Percentiles rank a stretch among this genome's conserved stretches.
Conservation (phyloP, 2,329 filamentous ascomycete genomes). For the Cladosporium sp. region DNA sequence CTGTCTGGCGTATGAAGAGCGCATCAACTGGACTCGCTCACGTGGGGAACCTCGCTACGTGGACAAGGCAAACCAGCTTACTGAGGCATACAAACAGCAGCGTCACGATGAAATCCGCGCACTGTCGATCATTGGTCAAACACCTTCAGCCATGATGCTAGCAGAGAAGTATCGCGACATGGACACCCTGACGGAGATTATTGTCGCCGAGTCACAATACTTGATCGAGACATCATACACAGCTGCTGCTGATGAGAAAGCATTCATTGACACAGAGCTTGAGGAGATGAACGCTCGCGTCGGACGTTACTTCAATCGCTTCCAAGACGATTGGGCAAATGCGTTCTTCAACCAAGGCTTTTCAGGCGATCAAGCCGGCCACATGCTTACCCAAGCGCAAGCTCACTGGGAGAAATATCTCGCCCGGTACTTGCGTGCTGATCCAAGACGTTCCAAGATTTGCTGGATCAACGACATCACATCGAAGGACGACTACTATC, state of each 20-base stretch:
- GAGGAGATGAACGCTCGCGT: slow-evolving; percentile 38
- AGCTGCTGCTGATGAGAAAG: slow-evolving; percentile 28
- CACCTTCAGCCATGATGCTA: slow-evolving; percentile 55
- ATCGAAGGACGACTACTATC: slow-evolving; percentile 68
- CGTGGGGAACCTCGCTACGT: slow-evolving; percentile 48
- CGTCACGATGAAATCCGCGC: slow-evolving; percentile 40
- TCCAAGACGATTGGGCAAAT: slow-evolving; percentile 64
- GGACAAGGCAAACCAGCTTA: slow-evolving; percentile 47
- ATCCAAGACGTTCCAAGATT: slow-evolving; percentile 69
- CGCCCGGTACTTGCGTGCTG: slow-evolving; percentile 72
- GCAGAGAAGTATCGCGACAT: slow-evolving; percentile 62
- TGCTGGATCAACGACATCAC: slow-evolving; percentile 94
- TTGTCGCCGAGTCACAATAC: slow-evolving; percentile 43
- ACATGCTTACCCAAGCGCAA: slow-evolving; percentile 61
- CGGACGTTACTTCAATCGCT: slow-evolving; percentile 56
- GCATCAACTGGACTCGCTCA: slow-evolving; percentile 54
- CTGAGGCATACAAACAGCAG: slow-evolving; percentile 35
- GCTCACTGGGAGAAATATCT: slow-evolving; percentile 64
- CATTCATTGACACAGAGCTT: slow-evolving; percentile 42
- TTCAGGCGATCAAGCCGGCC: slow-evolving; percentile 54
- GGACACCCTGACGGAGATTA: slow-evolving; percentile 54
- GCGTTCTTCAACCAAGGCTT: slow-evolving; percentile 80
- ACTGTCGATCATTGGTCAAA: slow-evolving; percentile 47
- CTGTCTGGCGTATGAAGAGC: slow-evolving; percentile 57
- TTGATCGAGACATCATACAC: slow-evolving; percentile 21